Evolutionary conservation across 208 protist species (phyloP).

Genomic region (Wallacemonas sp.): DNA sequence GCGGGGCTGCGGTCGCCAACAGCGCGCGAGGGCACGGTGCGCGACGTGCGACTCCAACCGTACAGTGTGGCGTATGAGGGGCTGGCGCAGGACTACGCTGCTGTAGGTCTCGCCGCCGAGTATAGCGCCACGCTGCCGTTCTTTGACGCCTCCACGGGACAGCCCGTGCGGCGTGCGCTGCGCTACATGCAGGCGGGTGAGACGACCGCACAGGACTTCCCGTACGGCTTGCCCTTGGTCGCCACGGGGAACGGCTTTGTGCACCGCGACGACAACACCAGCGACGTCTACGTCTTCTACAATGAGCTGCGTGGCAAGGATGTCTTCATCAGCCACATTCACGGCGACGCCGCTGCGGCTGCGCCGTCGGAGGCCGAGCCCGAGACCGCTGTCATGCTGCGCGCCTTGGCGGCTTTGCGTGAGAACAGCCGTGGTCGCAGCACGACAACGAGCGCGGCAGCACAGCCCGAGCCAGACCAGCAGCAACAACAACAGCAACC

Average conservation of each 20-base stretch:
- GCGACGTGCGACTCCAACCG: conserved; percentile 22
- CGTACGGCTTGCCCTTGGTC: conserved; percentile 59
- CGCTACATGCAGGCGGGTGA: conserved; percentile 2
- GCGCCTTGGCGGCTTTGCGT: too few species aligned
- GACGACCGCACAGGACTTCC: conserved; percentile 43
- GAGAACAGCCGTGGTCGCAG: too few species aligned
- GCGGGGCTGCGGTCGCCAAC: conserved; percentile 10
- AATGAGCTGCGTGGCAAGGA: conserved; percentile 57
- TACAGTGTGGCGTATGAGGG: conserved; percentile 67
- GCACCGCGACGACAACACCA: conserved; percentile 50
- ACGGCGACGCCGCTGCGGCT: too few species aligned
- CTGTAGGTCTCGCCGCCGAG: conserved; percentile 55
- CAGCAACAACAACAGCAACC: too few species aligned
- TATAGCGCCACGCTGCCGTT: conserved; percentile 22
- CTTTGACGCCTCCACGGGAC: conserved; percentile 1
- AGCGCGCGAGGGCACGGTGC: conserved; percentile 1
- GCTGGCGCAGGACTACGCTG: conserved; percentile 57
- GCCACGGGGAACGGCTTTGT: conserved; percentile 49
- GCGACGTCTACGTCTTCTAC: conserved; percentile 49
- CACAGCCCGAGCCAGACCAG: too few species aligned
- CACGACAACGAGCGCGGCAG: too few species aligned
- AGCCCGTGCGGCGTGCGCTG: not conserved
- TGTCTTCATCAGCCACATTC: conserved; percentile 52
- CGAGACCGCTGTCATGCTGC: too few species aligned
- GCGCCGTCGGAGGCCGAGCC: too few species aligned